Percentiles rank a stretch among this genome's conserved stretches.
Evolutionary conservation across 1,284 basidiomycete genomes (phyloP).

Genomic region (Somion occarium): DNA sequence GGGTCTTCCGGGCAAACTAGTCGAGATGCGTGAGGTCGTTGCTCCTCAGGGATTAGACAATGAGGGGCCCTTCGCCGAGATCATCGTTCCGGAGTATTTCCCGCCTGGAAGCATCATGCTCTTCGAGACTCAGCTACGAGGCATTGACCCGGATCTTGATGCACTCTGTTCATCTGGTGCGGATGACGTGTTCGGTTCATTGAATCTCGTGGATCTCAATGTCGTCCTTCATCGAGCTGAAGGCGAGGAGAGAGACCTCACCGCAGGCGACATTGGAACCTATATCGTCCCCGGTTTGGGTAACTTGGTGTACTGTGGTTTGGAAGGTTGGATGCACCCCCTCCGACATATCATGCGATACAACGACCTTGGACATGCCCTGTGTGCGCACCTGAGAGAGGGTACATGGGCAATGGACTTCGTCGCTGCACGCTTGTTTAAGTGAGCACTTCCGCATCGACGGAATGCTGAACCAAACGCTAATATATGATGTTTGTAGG

Average conservation of each 20-base stretch:
- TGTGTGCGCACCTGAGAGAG: conserved; percentile 82
- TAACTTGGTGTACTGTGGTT: conserved; percentile 80
- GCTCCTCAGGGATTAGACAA: conserved; percentile 54
- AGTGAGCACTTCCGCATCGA: conserved; percentile 43
- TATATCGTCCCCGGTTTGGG: conserved; percentile 78
- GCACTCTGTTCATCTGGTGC: conserved; percentile 64
- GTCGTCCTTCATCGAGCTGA: conserved; percentile 80
- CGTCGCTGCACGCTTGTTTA: conserved; percentile 62
- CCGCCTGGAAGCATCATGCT: conserved; percentile 91
- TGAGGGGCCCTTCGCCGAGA: conserved; percentile 72
- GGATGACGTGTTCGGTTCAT: conserved; percentile 64
- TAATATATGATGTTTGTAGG: conserved; percentile 33
- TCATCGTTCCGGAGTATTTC: conserved; percentile 81
- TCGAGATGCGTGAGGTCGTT: conserved; percentile 54
- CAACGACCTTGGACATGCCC: conserved; percentile 89
- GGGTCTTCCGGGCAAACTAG: conserved; percentile 71
- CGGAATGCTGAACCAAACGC: conserved; percentile 4
- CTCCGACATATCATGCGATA: conserved; percentile 76
- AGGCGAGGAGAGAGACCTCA: conserved; percentile 87
- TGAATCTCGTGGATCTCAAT: conserved; percentile 88
- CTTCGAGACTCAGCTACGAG: conserved; percentile 79
- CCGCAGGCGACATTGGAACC: conserved; percentile 63
- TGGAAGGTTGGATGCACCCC: conserved; percentile 95
- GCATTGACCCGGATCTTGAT: conserved; percentile 65
- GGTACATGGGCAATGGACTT: conserved; percentile 93